These are phyloP conservation scores for Pseudogymnoascus sp. DNA, from an alignment of 2,329 filamentous ascomycete genomes.

Conservation along the genomic window DNA sequence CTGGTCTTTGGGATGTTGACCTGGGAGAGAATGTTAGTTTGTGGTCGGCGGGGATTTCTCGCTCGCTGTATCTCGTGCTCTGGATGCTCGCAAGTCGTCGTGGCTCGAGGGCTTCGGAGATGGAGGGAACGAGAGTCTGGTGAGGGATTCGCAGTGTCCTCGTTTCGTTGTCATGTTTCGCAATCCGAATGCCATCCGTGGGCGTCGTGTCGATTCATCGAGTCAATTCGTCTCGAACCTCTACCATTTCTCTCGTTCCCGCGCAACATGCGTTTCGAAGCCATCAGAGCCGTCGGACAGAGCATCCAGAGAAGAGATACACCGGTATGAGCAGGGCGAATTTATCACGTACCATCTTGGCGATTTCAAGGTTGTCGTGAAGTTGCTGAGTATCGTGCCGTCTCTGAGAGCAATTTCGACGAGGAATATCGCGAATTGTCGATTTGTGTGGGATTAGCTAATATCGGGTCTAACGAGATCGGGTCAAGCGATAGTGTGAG, in stretches of 20 bases:
- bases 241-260: neutral
- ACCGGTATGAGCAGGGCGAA: slow-evolving; percentile 4
- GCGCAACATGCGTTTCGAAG: slow-evolving; percentile 4
- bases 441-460: slow-evolving; percentile 11
- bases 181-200: neutral
- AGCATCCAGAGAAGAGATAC: slow-evolving; percentile 8
- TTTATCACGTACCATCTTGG: slow-evolving; percentile 22
- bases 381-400: slow-evolving; percentile 7
- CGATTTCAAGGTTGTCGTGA: slow-evolving; percentile 18
- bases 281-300: slow-evolving; percentile 4
- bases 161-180: neutral
- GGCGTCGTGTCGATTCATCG: neutral
- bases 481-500: neutral
- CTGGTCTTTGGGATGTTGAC: slow-evolving; percentile 98
- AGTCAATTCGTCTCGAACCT: slow-evolving; percentile 2
- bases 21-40: slow-evolving; percentile 30
- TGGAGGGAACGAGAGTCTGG: neutral
- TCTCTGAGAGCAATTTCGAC: slow-evolving; percentile 9
- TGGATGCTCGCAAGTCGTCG: neutral
- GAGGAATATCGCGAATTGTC: slow-evolving; percentile 11
- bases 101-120: neutral
- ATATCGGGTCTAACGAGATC: slow-evolving; percentile 2
- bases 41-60: slow-evolving; percentile 4
- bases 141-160: neutral
- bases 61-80: slow-evolving; percentile 7